Evolutionary conservation across 2,329 filamentous ascomycete genomes (phyloP), one percentile per base, ranked within the genome.

Genomic region (Epicoccum sorghinum): DNA sequence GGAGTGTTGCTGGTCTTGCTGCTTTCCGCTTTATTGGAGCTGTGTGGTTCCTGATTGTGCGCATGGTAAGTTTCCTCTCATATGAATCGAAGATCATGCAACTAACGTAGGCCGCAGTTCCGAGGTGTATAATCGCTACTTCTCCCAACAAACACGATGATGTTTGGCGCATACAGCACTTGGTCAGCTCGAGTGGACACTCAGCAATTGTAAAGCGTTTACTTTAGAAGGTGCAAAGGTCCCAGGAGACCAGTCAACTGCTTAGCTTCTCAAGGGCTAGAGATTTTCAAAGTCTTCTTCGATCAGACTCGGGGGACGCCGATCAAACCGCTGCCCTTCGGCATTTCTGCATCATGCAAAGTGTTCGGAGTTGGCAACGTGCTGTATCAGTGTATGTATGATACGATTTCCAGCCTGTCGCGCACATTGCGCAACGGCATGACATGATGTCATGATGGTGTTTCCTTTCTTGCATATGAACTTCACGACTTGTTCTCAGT

Each of bases 1-100:
- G 93, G 88, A 92, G 88, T 73, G 93, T 97, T 36, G 93, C 92
- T 0, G 92, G 80, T 2, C 75, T 97, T 51, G 92, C 89, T 23
- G 85, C 86, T 2, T 93, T 97, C 77, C 90, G 93, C 72, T 96
- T 97, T 66, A 77, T 93, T 23, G 93, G 93, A 3, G 90, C 90
- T 0, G 82, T 91, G 76, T 96, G 92, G 91, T 97, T 97, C 79
- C 83, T 99, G 80, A 82, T 98, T 46, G 73, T 77, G 8, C 61
- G 75, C 40, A 75, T 76, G 74, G 72, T 76, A 59, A 70, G 70
- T 71, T 27, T 27, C 43, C 32, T 29, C 22, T 24, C 12, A 25
- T 29, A 23, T 27, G 10, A 4, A 32, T 33, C 30, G 14, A 3
- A 7, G 13, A 23, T 14, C 7, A 41, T 8, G 8, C 24, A 37